These are phyloP conservation scores for Yamadazyma scolyti DNA, from an alignment of 805 yeast species.

Conservation along the genomic window DNA sequence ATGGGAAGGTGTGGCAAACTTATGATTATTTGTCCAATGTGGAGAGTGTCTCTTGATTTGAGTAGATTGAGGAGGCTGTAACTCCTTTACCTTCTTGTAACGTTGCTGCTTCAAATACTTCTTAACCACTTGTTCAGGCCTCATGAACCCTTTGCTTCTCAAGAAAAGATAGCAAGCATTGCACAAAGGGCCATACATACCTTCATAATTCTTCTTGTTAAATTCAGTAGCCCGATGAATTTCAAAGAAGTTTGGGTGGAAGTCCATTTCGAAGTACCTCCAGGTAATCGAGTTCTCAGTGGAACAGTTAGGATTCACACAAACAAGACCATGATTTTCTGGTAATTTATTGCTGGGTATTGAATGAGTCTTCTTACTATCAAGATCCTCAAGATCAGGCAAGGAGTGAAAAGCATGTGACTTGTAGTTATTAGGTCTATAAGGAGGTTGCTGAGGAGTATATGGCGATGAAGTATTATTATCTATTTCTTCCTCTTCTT, in stretches of 20 bases:
- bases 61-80: constrained; percentile 8
- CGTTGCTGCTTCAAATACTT: constrained; percentile 43
- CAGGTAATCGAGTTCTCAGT: constrained; percentile 38
- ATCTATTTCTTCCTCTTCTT: constrained; percentile 18
- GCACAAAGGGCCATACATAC: constrained; percentile 46
- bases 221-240: constrained; percentile 35
- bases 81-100: constrained; percentile 28
- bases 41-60: constrained; percentile 21
- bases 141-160: constrained; percentile 41
- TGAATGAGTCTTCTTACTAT: constrained; percentile 40
- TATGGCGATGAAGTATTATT: constrained; percentile 32
- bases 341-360: constrained; percentile 37
- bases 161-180: constrained; percentile 44
- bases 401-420: constrained; percentile 29
- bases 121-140: constrained; percentile 44
- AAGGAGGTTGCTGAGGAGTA: constrained; percentile 40
- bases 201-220: constrained; percentile 39
- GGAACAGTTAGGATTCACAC: constrained; percentile 39
- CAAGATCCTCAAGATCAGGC: constrained; percentile 43
- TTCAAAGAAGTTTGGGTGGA: constrained; percentile 33
- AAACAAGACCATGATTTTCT: constrained; percentile 34
- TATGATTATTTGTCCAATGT: constrained; percentile 13
- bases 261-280: constrained; percentile 42
- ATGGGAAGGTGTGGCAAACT: constrained; percentile 37
- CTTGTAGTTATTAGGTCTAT: constrained; percentile 14